Base-by-base conservation (phyloP, 1,284 basidiomycete species). In the Marasmius fiardii region DNA sequence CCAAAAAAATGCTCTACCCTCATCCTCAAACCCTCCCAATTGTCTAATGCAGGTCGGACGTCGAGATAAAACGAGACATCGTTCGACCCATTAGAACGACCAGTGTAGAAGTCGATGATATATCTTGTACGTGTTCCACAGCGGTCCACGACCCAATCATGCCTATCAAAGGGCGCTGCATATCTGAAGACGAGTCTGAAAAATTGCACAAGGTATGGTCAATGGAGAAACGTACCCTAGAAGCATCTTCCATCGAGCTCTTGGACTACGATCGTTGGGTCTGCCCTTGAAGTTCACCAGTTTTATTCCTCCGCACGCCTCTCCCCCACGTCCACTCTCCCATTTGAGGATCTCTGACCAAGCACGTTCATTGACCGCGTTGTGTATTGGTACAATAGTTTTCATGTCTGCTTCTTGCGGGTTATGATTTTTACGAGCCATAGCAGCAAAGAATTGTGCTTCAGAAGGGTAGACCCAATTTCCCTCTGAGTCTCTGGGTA, bases 401-500 rank as follows among this genome's bases (percentile, higher is more conserved):
- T 83, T 85, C 95, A 99, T 98, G 73, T 98, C 96, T 20, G 79
- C 68, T 16, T 88, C 83, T 18, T 86, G 80, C 4, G 90, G 90
- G 57, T 89, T 84, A 69, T 96, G 91, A 67, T 97, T 85, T 74
- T 99, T 99, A 57, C 96, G 86, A 58, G 88, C 82, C 87, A 99
- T 95, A 7, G 97, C 97, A 21, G 90, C 80, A 73, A 92, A 99
- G 79, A 99, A 99, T 73, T 98, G 96, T 16, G 90, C 85, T 65
- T 98, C 92, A 11, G 96, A 98, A n/a, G 96, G 96, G 72, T 99
- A 99, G 31, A 98, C 92, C 96, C 96, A 99, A 58, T 93, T 90
- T 44, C 79, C 78, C 53, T 83, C 82, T 43, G 77, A 71, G 12
- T 74, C 65, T 63, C 88, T 85, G 7, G 95, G 96, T 67, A 98